Evolutionary conservation across 2,329 filamentous ascomycete species (phyloP), one percentile per base, ranked within the genome.

Genomic region (Hysterium pulicare): DNA sequence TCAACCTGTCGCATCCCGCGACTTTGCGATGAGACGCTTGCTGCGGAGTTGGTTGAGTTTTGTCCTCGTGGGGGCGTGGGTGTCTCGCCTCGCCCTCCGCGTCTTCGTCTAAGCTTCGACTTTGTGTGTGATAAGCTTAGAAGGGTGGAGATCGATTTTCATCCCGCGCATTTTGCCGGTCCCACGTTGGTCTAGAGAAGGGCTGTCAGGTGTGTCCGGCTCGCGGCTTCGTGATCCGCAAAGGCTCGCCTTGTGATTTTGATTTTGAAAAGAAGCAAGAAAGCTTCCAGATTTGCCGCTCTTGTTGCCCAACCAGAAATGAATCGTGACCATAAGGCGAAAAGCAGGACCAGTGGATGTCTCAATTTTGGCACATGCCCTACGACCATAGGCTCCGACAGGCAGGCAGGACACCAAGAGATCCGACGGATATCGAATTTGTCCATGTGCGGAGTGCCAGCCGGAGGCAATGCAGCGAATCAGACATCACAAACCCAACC

Each of bases 81-180:
- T 20, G 19, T 11, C 19, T 5, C n/a, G 11, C 22, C 13, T 13
- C 24, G 24, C 24, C 24, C 24, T 28, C 24, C 24, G 24, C 24
- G 13, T 13, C 13, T 33, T 43, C 50, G 46, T 49, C 52, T 47
- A 53, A 52, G 49, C 51, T 42, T 50, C 44, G 40, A 33, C 28
- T 28, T 49, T 32, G 32, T 28, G 11, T 47, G 23, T 28, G 46
- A 47, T 55, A 49, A 57, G 51, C 23, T 15, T 23, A 40, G 15
- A 10, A 10, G 39, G 20, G 28, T 17, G 21, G 13, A 20, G 16
- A 20, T 8, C n/a, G n/a, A n/a, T n/a, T n/a, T 30, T 38, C 42
- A 47, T 56, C 50, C 33, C 51, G 37, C 50, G 47, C 45, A 50
- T 51, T 52, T 42, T 49, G 33, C 47, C 58, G 45, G 45, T 20